Percentiles rank a stretch among this genome's conserved stretches.
Evolutionary conservation across 2,329 filamentous ascomycete species (phyloP).

Genomic region (Penicillium sp.): DNA sequence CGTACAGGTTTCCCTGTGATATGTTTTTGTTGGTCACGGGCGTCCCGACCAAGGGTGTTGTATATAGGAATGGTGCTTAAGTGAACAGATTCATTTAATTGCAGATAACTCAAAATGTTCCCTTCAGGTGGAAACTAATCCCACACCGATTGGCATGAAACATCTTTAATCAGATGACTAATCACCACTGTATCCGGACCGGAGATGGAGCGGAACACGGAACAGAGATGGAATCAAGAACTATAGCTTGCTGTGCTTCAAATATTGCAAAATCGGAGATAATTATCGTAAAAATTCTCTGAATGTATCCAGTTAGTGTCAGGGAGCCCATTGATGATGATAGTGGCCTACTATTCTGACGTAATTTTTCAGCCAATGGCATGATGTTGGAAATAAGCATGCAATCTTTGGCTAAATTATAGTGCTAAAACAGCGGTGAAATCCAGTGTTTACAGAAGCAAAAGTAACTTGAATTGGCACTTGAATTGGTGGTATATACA

Average conservation of each 20-base stretch:
- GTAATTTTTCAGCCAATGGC: background rate
- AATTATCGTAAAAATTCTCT: background rate
- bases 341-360: background rate
- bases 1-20: background rate
- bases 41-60: background rate
- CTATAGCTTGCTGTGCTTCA: background rate
- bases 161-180: background rate
- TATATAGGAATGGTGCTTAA: background rate
- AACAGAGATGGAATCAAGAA: background rate
- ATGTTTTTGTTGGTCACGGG: background rate
- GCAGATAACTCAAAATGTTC: background rate
- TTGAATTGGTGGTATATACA: conserved; percentile 39
- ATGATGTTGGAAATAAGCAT: background rate
- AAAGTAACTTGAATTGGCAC: conserved; percentile 32
- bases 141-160: background rate
- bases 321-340: background rate
- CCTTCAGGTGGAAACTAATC: background rate
- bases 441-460: conserved; percentile 11
- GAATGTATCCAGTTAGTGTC: background rate
- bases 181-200: background rate
- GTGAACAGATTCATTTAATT: background rate
- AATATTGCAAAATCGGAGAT: background rate
- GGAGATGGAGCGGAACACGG: conserved; percentile 3
- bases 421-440: background rate
- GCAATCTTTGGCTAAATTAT: background rate